Evolutionary conservation across 371 early-diverging fungal genomes (phyloP), one percentile per base, ranked within the genome.

Genomic region (Apophysomyces sp.): DNA sequence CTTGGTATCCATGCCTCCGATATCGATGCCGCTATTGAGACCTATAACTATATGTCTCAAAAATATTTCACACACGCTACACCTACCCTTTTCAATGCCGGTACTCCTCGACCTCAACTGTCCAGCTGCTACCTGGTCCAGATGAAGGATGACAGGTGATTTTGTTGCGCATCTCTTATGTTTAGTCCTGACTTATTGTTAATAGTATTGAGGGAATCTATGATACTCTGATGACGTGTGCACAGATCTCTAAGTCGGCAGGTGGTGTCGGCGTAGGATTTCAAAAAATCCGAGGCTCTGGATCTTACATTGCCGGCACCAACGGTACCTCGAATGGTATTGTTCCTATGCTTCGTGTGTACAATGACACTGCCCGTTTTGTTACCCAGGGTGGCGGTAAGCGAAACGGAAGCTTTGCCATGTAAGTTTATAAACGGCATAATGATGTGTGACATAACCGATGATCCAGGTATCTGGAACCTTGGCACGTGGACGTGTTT

Each of bases 381-480:
- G 98, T 99, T 16, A 97, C 98, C 73, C 99, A 99, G 78, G 99
- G 99, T 53, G 99, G 99, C 41, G 98, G 98, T 82, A 99, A 98
- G 85, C 90, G 99, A 24, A 97, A 98, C 2, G 98, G 99, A n/a
- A 96, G 98, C 6, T 98, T 99, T 80, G 99, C 99, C 58, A 91
- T 99, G 69, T 62, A 62, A 56, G 62, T 44, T 21, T 13, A n/a
- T n/a, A n/a, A n/a, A n/a, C n/a, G 9, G 21, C 21, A 21, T 44
- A 44, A 44, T 21, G 4, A 7, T 21, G 21, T 16, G 49, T 41
- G 18, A 44, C 49, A 34, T 34, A 34, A 34, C 16, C 3, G 21
- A 21, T 21, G 24, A n/a, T 60, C 34, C 29, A 60, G 62, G 62
- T 99, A 97, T 77, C 82, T 99, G 41, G 99, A 99, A 78, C 99